A percentile compares a stretch with the other conserved stretches of the same genome.
Conservation (phyloP, 441 rosid genomes). For the Syzygium syzygioides region DNA sequence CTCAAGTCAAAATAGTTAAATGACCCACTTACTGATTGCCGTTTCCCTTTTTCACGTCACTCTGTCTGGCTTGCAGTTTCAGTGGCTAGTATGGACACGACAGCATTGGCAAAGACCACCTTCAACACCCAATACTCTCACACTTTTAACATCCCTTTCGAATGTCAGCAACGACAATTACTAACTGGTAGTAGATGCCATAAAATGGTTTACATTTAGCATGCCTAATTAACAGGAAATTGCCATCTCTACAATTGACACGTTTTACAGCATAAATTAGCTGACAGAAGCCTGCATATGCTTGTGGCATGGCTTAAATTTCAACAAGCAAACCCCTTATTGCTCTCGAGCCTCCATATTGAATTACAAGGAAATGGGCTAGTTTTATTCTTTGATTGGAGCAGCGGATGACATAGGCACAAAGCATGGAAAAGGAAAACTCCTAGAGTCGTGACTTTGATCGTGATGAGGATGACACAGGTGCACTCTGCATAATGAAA, state of each 20-base stretch:
- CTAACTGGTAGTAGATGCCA: neutral
- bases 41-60: neutral
- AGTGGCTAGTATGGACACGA: neutral
- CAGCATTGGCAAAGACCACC: neutral
- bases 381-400: neutral
- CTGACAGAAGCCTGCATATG: neutral
- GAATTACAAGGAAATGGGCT: neutral
- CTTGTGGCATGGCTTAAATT: neutral
- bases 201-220: neutral
- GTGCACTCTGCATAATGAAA: slow-evolving; percentile 41
- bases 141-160: neutral
- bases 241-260: neutral
- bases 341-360: neutral
- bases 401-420: neutral
- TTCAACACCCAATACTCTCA: neutral
- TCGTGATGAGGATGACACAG: slow-evolving; percentile 22
- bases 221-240: neutral
- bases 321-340: neutral
- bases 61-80: neutral
- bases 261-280: neutral
- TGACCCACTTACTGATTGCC: neutral
- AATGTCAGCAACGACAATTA: neutral
- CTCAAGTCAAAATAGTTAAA: neutral
- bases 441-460: slow-evolving; percentile 47
- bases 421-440: neutral